Base-by-base conservation (phyloP, 164 flowering plant species). In the Stephania japonica region DNA sequence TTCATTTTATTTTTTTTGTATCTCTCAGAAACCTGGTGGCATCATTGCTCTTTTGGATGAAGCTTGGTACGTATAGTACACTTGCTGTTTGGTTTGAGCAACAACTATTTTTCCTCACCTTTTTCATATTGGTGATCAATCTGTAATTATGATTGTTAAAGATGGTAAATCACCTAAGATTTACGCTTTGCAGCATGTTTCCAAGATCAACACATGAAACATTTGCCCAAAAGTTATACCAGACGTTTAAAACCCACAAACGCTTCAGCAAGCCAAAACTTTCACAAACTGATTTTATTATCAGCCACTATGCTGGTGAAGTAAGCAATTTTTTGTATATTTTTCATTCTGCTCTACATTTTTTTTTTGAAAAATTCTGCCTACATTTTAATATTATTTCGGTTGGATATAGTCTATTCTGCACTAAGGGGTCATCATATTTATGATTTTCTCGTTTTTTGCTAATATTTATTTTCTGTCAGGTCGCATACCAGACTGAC, bases 201-300 rank as follows among this genome's bases (percentile, higher is more conserved):
- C 99, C 98, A 43, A 87, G 97, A 83, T 96, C 99, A 69, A 96
- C 99, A 25, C 94, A 96, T 86, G 99, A 92, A 83, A 92, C 97
- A 61, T 96, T 96, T 83, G 89, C 97, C 19, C 96, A 96, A 75
- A 96, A 92, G 91, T 85, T 96, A 67, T 93, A 93, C 77, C 94
- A 90, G 85, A 91, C 97, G 38, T 96, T 87, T 78, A 87, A 88
- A 78, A 84, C 83, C 74, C 94, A 96, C 70, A 92, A 88, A 70
- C 92, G 97, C 56, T 92, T 96, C 84, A 85, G 77, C 87, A 93
- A 93, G 91, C 99, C 99, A 53, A 96, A 93, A 79, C 81, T 96
- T 77, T 79, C 99, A 18, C 97, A 87, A 21, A 88, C 91, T 19
- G 98, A 96, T 82, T 96, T 96, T 83, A 93, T 97, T 53, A 91